Base-by-base conservation (phyloP, 2,329 filamentous ascomycete species). In the Aspergillus quadricinctus region DNA sequence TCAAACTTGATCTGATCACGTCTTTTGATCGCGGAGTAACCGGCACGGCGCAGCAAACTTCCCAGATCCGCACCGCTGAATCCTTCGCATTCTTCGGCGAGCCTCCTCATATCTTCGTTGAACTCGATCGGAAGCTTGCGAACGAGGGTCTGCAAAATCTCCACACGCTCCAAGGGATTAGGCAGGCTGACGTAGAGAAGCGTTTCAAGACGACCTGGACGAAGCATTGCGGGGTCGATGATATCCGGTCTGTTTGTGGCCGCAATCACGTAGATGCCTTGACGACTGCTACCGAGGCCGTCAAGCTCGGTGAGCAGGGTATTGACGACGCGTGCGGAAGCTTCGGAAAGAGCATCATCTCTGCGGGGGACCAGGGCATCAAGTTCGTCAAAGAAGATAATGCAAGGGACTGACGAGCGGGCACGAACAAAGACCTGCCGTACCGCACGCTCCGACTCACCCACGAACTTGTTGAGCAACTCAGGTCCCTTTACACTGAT, bases 401-500 rank as follows among this genome's bases (percentile, higher is more conserved):
- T 91, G 69, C 93, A 97, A 0, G 94, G 94, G 0, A 92, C 83
- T 7, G 89, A 93, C 0, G 89, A 89, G 52, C 92, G 85, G 0
- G 94, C 94, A 17, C 93, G 88, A 61, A 87, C 85, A 74, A 99
- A 99, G 0, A 97, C 88, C 71, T 96, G 91, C 23, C 94, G 87
- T 1, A 99, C 89, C 0, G 92, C 90, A 10, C 93, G 88, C 76
- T 99, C 94, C 6, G 90, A 95, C 75, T 99, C 94, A 63, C 94
- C 94, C 9, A 99, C 92, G 71, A 93, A 99, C 75, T 97, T 99
- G 80, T 97, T 97, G 48, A 99, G 83, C 9, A 99, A 80, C 72
- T 99, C 94, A 0, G 94, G 94, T 0, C 94, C 94, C 74, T 97
- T 97, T 75, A 99, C 91, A 52, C 91, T 92, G 74, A 99, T 99